Conservation (phyloP, 1,139 yeast species). For the Kluyveromyces marxianus region DNA sequence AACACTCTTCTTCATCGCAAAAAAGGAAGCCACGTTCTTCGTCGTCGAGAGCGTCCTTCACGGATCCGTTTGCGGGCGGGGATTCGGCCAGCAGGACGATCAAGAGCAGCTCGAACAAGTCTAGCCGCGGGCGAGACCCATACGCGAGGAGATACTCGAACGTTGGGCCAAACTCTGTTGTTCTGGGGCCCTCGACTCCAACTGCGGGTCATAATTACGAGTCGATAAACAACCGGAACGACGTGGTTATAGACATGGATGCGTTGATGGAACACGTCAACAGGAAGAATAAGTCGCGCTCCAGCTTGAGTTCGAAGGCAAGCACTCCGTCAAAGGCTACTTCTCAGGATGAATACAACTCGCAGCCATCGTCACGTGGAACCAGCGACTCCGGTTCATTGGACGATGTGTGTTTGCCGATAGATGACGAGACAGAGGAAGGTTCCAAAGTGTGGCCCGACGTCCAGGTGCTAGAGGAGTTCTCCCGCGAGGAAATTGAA, state of each 20-base stretch:
- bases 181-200: not conserved
- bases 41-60: conserved; percentile 3
- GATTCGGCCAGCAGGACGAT: not conserved
- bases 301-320: conserved; percentile 8
- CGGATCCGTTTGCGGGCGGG: conserved; percentile 1
- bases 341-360: conserved; percentile 20
- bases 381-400: conserved; percentile 65
- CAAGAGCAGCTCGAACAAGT: not conserved
- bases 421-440: conserved; percentile 41
- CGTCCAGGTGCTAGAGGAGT: conserved; percentile 62
- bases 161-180: not conserved
- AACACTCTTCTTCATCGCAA: conserved; percentile 6
- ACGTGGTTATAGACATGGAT: conserved; percentile 31
- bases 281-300: conserved; percentile 8
- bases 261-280: conserved; percentile 26
- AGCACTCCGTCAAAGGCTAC: conserved; percentile 9
- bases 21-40: conserved; percentile 3
- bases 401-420: conserved; percentile 83
- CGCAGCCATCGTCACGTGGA: conserved; percentile 34
- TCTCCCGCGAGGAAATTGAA: conserved; percentile 59
- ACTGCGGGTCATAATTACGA: not conserved
- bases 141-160: not conserved
- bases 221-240: conserved; percentile 12
- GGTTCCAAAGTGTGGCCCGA: conserved; percentile 66
- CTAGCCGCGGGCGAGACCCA: not conserved